Evolutionary conservation across 805 yeast species (phyloP).

Genomic region (Candida nonsorbophila): DNA sequence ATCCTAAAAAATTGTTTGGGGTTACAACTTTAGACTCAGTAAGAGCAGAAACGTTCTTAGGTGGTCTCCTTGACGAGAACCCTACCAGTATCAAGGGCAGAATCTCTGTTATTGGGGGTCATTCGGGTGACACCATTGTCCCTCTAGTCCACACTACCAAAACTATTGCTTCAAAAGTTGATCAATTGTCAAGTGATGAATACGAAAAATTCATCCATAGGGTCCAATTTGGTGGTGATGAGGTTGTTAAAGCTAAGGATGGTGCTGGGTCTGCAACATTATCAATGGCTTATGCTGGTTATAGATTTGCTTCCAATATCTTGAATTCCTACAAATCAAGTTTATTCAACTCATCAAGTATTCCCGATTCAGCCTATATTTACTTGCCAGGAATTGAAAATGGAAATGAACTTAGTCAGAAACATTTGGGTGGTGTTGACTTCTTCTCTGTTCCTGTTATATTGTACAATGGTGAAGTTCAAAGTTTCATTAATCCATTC

Average conservation of each 20-base stretch:
- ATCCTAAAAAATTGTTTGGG: slow-evolving; percentile 41
- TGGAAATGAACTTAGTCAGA: slow-evolving; percentile 38
- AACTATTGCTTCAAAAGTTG: slow-evolving; percentile 10
- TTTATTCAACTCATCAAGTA: slow-evolving; percentile 10
- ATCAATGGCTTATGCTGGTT: slow-evolving; percentile 95
- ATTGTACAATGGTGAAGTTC: slow-evolving; percentile 32
- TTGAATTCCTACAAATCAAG: slow-evolving; percentile 24
- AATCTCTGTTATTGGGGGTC: slow-evolving; percentile 42
- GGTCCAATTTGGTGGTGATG: slow-evolving; percentile 79
- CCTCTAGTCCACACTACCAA: slow-evolving; percentile 24
- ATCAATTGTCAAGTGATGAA: slow-evolving; percentile 7
- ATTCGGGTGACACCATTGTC: slow-evolving; percentile 43
- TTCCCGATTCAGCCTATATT: slow-evolving; percentile 46
- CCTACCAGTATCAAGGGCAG: slow-evolving; percentile 32
- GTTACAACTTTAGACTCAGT: slow-evolving; percentile 43
- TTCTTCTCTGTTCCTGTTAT: slow-evolving; percentile 47
- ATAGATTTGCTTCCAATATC: slow-evolving; percentile 60
- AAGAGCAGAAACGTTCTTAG: slow-evolving; percentile 43
- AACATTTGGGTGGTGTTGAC: slow-evolving; percentile 31
- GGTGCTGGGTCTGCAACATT: slow-evolving; percentile 94
- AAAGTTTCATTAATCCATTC: slow-evolving; percentile 31
- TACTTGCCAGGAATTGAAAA: slow-evolving; percentile 50
- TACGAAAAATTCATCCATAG: slow-evolving; percentile 31
- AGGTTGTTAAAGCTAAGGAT: slow-evolving; percentile 90
- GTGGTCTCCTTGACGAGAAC: slow-evolving; percentile 24